Percentiles rank a stretch among this genome's conserved stretches.
These are phyloP conservation scores for Naganishia vishniacii DNA, from an alignment of 768 basidiomycete genomes.

Conservation along the genomic window DNA sequence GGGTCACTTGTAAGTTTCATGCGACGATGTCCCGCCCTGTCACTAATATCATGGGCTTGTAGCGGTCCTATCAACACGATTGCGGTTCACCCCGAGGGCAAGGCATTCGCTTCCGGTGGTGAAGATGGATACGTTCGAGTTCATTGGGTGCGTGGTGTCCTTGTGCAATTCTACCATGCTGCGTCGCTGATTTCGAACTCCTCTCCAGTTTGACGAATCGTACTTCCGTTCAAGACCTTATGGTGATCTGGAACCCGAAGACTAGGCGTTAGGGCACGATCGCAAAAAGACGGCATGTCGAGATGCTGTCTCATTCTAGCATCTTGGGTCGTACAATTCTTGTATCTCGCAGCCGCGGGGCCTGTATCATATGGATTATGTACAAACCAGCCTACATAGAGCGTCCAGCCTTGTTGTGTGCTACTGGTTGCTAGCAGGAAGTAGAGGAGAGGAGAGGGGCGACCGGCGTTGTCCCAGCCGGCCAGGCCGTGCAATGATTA, in stretches of 20 bases:
- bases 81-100: conserved; percentile 83
- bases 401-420: too few relatives aligned
- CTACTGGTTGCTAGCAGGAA: too few relatives aligned
- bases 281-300: conserved; percentile 1
- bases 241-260: conserved; percentile 74
- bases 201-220: conserved; percentile 68
- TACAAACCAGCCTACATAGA: neutral
- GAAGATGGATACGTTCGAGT: conserved; percentile 75
- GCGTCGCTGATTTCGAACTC: neutral
- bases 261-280: conserved; percentile 47
- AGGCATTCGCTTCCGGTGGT: conserved; percentile 83
- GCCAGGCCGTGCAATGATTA: too few relatives aligned
- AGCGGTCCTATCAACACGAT: conserved; percentile 58
- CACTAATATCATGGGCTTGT: too few relatives aligned
- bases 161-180: neutral
- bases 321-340: conserved; percentile 2
- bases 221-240: conserved; percentile 90
- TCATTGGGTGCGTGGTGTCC: conserved; percentile 42
- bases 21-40: too few relatives aligned
- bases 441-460: too few relatives aligned
- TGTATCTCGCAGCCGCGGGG: conserved; percentile 18
- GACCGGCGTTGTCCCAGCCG: too few relatives aligned
- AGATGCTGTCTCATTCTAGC: neutral
- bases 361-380: conserved; percentile 28
- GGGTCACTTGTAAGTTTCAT: conserved; percentile 74